phyloP scores from a whole-genome alignment of 179 eudicot species.

The Carnegiea gigantea region DNA sequence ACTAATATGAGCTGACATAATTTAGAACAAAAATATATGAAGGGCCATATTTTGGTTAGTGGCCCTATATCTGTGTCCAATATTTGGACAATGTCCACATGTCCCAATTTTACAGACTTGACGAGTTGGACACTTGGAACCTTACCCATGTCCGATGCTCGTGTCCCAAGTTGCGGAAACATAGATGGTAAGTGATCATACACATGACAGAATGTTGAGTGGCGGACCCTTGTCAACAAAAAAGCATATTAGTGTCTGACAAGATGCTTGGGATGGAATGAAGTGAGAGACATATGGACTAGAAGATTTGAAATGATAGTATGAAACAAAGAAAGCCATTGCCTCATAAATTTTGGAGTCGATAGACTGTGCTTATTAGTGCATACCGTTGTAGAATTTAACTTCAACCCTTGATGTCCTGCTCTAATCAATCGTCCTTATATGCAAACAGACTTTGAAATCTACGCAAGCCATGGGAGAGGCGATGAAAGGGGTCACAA shows the following conservation, averaged over 20 bases:
- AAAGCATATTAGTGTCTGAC: neutral
- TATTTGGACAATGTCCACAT: no score
- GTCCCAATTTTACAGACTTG: no score
- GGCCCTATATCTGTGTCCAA: no score
- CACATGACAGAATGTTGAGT: neutral
- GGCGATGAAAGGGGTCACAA: conserved; percentile 99
- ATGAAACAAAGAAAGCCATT: neutral
- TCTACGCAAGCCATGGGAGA: conserved; percentile 99
- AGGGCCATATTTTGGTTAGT: no score
- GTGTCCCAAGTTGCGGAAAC: neutral
- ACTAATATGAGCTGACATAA: no score
- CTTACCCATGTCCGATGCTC: no score
- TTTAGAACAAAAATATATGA: no score
- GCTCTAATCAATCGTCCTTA: conserved; percentile 13
- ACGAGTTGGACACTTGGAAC: no score
- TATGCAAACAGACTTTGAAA: conserved; percentile 67
- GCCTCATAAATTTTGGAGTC: neutral
- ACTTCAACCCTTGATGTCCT: neutral
- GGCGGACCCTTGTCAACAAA: no score
- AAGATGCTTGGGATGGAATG: neutral
- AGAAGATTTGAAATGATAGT: neutral
- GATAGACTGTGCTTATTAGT: neutral
- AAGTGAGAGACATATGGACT: neutral
- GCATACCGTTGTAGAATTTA: neutral
- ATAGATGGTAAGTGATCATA: neutral